Conservation (phyloP, 2,329 filamentous ascomycete genomes). For the Paracamarosporium sp. region DNA sequence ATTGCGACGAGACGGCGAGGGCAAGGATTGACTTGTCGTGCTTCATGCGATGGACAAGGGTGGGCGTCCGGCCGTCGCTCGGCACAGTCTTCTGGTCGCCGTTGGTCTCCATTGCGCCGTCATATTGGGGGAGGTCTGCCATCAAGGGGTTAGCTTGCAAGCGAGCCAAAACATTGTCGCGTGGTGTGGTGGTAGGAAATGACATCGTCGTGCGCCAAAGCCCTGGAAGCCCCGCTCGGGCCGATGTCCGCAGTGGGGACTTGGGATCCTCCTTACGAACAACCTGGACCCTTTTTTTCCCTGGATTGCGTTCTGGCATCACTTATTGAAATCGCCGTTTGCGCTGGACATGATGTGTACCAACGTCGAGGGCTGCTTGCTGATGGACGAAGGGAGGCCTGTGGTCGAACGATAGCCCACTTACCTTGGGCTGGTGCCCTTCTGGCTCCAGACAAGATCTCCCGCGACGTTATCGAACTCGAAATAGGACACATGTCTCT, state of each 20-base stretch:
- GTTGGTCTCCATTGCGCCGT: slow-evolving; percentile 23
- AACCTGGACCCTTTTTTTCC: not conserved
- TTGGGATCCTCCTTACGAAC: not conserved
- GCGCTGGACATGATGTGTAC: too few species aligned
- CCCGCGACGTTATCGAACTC: slow-evolving; percentile 33
- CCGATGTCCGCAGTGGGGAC: slow-evolving; percentile 2
- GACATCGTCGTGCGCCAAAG: slow-evolving; percentile 11
- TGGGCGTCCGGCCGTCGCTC: slow-evolving; percentile 52
- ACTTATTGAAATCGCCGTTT: too few species aligned
- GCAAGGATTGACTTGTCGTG: slow-evolving; percentile 83
- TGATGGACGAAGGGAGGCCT: not conserved
- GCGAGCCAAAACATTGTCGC: slow-evolving; percentile 26
- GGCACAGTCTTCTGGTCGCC: slow-evolving; percentile 14
- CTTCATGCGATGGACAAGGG: slow-evolving; percentile 75
- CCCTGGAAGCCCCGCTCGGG: slow-evolving; percentile 11
- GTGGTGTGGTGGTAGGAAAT: slow-evolving; percentile 17
- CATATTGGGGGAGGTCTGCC: slow-evolving; percentile 35
- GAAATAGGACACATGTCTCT: slow-evolving; percentile 40
- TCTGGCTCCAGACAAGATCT: slow-evolving; percentile 14
- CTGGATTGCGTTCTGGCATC: not conserved
- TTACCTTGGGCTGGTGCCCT: slow-evolving; percentile 4
- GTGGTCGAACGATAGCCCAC: not conserved
- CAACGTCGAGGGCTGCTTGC: not conserved
- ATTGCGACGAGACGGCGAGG: slow-evolving; percentile 78
- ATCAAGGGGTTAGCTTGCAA: slow-evolving; percentile 35